Conservation (phyloP, 2,329 filamentous ascomycete genomes). For the Alternaria brassicae region DNA sequence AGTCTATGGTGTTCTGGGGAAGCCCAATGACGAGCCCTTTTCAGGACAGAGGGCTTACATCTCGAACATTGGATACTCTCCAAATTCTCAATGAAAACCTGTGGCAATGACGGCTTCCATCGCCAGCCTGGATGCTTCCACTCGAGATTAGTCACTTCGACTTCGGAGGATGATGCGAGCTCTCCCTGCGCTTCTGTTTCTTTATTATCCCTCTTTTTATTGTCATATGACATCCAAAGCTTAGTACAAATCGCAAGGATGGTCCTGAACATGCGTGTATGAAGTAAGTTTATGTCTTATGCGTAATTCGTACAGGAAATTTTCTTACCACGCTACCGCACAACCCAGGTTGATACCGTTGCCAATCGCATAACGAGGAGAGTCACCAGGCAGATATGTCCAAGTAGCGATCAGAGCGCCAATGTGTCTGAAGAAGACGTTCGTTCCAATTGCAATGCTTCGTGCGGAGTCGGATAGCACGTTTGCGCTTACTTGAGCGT, state of each 20-base stretch:
- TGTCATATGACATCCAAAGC: conserved; percentile 67
- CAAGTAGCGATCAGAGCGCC: conserved; percentile 70
- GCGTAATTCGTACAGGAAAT: not conserved
- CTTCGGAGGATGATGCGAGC: conserved; percentile 58
- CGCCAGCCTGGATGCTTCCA: conserved; percentile 68
- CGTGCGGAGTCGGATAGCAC: conserved; percentile 72
- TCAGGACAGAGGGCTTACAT: not conserved
- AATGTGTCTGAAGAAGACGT: conserved; percentile 70
- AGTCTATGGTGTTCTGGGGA: not conserved
- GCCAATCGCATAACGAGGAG: conserved; percentile 69
- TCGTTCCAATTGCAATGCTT: conserved; percentile 23
- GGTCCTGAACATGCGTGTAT: not conserved
- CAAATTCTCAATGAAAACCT: not conserved
- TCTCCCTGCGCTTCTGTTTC: conserved; percentile 58
- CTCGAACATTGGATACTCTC: not conserved
- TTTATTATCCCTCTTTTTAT: conserved; percentile 61
- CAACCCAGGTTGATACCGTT: conserved; percentile 56
- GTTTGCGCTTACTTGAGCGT: conserved; percentile 71
- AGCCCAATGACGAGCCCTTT: not conserved
- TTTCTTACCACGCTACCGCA: conserved; percentile 6
- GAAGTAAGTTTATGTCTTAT: not conserved
- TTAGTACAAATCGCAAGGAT: conserved; percentile 46
- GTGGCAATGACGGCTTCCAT: conserved; percentile 56
- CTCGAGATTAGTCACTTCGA: conserved; percentile 67
- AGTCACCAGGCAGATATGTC: conserved; percentile 67